These are phyloP conservation scores for Boletus smithii DNA, from an alignment of 1,284 basidiomycete genomes.

Conservation along the genomic window DNA sequence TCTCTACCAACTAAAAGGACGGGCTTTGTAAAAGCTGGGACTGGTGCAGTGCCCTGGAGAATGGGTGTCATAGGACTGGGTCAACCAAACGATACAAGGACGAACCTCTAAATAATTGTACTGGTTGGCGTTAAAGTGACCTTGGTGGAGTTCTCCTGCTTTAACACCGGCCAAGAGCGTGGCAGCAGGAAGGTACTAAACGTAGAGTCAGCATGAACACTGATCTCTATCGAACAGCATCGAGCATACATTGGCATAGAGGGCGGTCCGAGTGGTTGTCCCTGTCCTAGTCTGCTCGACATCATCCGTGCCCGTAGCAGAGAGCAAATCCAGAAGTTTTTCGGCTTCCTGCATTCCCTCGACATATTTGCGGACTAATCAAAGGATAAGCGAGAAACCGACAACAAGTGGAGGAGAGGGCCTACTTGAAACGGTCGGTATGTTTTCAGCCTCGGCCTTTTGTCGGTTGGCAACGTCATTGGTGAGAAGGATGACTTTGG, in stretches of 20 bases:
- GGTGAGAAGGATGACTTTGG: slow-evolving; percentile 77
- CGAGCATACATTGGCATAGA: slow-evolving; percentile 73
- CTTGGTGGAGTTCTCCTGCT: slow-evolving; percentile 81
- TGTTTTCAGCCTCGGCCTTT: slow-evolving; percentile 68
- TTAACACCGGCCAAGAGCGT: slow-evolving; percentile 83
- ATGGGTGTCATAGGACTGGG: background rate
- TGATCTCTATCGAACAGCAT: background rate
- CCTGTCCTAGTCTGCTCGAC: slow-evolving; percentile 59
- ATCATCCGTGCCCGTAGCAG: slow-evolving; percentile 58
- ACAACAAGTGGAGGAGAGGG: slow-evolving; percentile 1
- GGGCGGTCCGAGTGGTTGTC: slow-evolving; percentile 51
- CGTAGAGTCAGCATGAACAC: background rate
- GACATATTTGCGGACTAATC: slow-evolving; percentile 75
- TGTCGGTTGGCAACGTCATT: slow-evolving; percentile 87
- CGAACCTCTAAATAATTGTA: slow-evolving; percentile 93
- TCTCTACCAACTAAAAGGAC: slow-evolving; percentile 86
- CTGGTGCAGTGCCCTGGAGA: slow-evolving; percentile 74
- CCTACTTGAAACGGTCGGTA: slow-evolving; percentile 64
- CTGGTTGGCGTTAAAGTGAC: slow-evolving; percentile 92
- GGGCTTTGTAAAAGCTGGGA: slow-evolving; percentile 71
- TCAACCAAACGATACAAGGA: background rate
- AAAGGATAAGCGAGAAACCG: slow-evolving; percentile 1
- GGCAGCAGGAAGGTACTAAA: slow-evolving; percentile 79
- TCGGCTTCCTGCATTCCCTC: slow-evolving; percentile 63
- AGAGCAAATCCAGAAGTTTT: slow-evolving; percentile 77